Percentiles rank a stretch among this genome's conserved stretches.
phyloP scores from a whole-genome alignment of 192 early-diverging fungal genomes.

The Coemansia sp. region DNA sequence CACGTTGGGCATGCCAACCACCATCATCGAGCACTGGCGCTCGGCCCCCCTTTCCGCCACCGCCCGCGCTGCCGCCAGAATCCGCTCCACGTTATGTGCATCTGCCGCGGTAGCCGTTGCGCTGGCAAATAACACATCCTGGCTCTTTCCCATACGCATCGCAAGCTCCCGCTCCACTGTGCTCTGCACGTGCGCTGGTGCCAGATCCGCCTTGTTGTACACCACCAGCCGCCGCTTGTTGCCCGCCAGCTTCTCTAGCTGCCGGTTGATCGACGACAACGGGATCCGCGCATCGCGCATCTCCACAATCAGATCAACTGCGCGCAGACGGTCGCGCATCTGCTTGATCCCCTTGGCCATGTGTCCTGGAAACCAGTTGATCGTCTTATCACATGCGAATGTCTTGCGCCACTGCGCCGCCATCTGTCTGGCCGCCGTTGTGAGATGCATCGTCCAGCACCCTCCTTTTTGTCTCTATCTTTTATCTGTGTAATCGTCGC shows the following conservation, averaged over 20 bases:
- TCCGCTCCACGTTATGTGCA: constrained; percentile 54
- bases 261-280: constrained; percentile 84
- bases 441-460: neutral
- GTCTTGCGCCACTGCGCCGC: constrained; percentile 11
- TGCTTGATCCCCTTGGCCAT: constrained; percentile 79
- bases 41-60: no score
- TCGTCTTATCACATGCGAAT: constrained; percentile 62
- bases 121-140: constrained; percentile 25
- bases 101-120: constrained; percentile 30
- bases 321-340: constrained; percentile 69
- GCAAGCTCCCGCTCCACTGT: constrained; percentile 29
- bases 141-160: constrained; percentile 32
- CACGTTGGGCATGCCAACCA: constrained; percentile 96
- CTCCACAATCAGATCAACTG: constrained; percentile 86
- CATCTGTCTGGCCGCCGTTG: no score
- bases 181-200: constrained; percentile 59
- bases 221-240: constrained; percentile 74
- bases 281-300: constrained; percentile 94
- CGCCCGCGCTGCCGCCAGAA: constrained; percentile 62
- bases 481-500: no score
- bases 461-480: neutral
- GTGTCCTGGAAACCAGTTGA: constrained; percentile 88
- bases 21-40: constrained; percentile 61
- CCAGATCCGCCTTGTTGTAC: constrained; percentile 93
- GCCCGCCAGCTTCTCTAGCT: constrained; percentile 70